A percentile compares a stretch with the other conserved stretches of the same genome.
phyloP scores from a whole-genome alignment of 352 stramenopile genomes.

The Globisporangium paddicum region DNA sequence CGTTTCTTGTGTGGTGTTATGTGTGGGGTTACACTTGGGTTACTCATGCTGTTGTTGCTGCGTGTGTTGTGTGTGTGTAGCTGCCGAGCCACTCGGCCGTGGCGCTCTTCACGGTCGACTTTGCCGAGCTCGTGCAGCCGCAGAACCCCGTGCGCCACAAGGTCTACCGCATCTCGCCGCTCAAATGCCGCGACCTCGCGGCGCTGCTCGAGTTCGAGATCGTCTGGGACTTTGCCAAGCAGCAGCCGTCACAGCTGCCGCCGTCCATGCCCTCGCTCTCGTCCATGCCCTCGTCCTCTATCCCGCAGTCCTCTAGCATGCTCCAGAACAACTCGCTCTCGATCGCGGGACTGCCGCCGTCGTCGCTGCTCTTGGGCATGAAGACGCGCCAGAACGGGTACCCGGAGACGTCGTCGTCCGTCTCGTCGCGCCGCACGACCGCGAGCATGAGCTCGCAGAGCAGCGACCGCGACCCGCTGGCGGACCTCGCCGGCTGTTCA shows the following conservation, averaged over 20 bases:
- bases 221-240: conserved; percentile 43
- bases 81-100: conserved; percentile 79
- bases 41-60: neutral
- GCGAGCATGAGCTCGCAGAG: conserved; percentile 54
- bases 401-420: conserved; percentile 19
- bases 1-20: conserved; percentile 10
- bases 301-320: conserved; percentile 12
- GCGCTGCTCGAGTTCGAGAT: conserved; percentile 75
- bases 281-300: conserved; percentile 19
- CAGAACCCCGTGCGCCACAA: conserved; percentile 39
- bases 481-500: conserved; percentile 33
- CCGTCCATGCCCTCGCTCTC: conserved; percentile 8
- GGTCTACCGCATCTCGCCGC: conserved; percentile 53
- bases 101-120: conserved; percentile 70
- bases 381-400: conserved; percentile 13
- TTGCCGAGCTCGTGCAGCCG: conserved; percentile 60
- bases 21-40: neutral
- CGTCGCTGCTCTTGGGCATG: conserved; percentile 35
- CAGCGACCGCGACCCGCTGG: conserved; percentile 44
- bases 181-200: conserved; percentile 73
- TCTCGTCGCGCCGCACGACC: conserved; percentile 49
- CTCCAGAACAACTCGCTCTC: conserved; percentile 11
- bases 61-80: conserved; percentile 16
- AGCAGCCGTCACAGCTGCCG: conserved; percentile 9
- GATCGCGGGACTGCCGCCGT: conserved; percentile 28